Evolutionary conservation across 2,329 filamentous ascomycete species (phyloP), one percentile per base, ranked within the genome.

Genomic region (Phaeoacremonium minimum): DNA sequence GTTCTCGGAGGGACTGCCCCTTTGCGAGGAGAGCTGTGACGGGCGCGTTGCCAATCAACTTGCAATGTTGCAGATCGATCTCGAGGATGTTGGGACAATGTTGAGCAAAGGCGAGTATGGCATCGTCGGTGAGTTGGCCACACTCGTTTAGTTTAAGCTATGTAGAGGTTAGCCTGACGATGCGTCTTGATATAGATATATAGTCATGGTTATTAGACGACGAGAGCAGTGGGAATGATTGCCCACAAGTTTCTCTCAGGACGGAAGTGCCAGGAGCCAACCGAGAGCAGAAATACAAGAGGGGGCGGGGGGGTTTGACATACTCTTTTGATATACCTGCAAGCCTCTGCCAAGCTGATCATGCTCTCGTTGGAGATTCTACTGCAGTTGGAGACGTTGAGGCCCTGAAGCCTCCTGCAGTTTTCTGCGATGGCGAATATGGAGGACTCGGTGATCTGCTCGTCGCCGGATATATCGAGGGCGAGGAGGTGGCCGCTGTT

Each of bases 131-230:
- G 20, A 96, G 69, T 60, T 95, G 85, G n/a, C 66, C 62, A 56
- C 93, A 95, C 39, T 90, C 86, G 60, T 97, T 98, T 43, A 98
- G 75, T 76, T 98, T 98, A 48, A 98, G 75, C 80, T 93, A 50
- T 30, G 39, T 18, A 18, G 11, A 11, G 15, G 29, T 14, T 30
- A 30, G 26, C 34, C 11, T 20, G 13, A 30, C 35, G 28, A 30
- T 8, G 34, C 16, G 41, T 48, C 33, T 45, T 33, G 18, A 22
- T 18, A 30, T 13, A 32, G 17, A 17, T 34, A 18, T 14, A 28
- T n/a, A 15, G n/a, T n/a, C n/a, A n/a, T n/a, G n/a, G n/a, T n/a
- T n/a, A n/a, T n/a, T n/a, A n/a, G n/a, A n/a, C n/a, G n/a, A n/a
- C n/a, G n/a, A n/a, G n/a, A n/a, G n/a, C n/a, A n/a, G n/a, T n/a